These are phyloP conservation scores for Rubia tinctorum DNA, from an alignment of 305 asterid genomes.

Conservation along the genomic window DNA sequence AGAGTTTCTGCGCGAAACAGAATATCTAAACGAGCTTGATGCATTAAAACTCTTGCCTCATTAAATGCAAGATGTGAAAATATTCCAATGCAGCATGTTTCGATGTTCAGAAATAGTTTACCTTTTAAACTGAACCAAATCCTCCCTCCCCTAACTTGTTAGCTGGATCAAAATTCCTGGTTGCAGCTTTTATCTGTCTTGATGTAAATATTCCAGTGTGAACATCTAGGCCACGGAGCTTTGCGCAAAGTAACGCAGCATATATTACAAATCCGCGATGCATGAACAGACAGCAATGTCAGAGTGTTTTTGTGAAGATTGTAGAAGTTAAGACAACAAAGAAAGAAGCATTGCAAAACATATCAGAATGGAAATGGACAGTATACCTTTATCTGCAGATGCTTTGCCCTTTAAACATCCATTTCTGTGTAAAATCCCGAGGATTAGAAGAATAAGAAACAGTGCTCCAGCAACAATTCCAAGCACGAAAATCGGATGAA, in stretches of 20 bases:
- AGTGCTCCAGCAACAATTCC: conserved; percentile 58
- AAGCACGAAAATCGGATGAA: conserved; percentile 32
- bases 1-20: too few species aligned
- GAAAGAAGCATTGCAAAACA: neutral
- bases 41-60: neutral
- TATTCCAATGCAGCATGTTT: neutral
- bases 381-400: conserved; percentile 56
- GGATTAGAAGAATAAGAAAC: conserved; percentile 38
- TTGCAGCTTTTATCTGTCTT: conserved; percentile 77
- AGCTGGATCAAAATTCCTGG: conserved; percentile 75
- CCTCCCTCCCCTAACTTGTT: conserved; percentile 98
- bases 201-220: conserved; percentile 84
- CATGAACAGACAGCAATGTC: too few species aligned
- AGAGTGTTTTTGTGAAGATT: too few species aligned
- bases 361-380: neutral
- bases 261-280: too few species aligned
- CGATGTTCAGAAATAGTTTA: conserved; percentile 18
- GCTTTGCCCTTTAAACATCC: conserved; percentile 50
- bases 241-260: conserved; percentile 33
- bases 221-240: conserved; percentile 79
- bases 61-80: neutral
- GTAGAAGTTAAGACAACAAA: neutral
- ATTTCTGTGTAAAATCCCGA: conserved; percentile 38
- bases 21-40: too few species aligned
- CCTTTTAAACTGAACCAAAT: conserved; percentile 93